A percentile compares a stretch with the other conserved stretches of the same genome.
Conservation (phyloP, 2,329 filamentous ascomycete genomes). For the Aspergillus fijiensis region DNA sequence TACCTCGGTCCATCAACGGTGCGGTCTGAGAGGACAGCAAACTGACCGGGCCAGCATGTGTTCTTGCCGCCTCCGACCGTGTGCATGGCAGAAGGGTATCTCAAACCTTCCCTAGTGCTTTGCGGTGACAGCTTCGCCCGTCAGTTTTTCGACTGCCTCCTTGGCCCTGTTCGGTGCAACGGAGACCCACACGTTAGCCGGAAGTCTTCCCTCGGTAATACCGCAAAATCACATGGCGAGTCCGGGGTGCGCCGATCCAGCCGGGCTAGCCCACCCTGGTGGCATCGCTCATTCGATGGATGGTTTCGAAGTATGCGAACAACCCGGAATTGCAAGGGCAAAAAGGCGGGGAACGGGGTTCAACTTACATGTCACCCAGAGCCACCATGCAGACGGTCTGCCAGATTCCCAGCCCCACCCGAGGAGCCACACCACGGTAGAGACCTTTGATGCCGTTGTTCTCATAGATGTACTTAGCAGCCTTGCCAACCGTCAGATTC, state of each 20-base stretch:
- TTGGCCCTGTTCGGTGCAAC: constrained; percentile 54
- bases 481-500: constrained; percentile 95
- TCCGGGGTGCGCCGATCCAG: background rate
- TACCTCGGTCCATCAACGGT: background rate
- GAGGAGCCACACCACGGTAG: constrained; percentile 91
- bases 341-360: constrained; percentile 4
- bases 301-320: background rate
- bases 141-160: constrained; percentile 64
- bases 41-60: background rate
- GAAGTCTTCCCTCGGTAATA: constrained; percentile 24
- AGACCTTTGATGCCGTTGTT: constrained; percentile 86
- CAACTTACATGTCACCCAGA: constrained; percentile 88
- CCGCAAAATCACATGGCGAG: constrained; percentile 21
- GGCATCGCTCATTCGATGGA: background rate
- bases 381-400: constrained; percentile 99
- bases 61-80: background rate
- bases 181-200: constrained; percentile 33
- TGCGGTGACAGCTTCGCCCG: constrained; percentile 62
- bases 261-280: background rate
- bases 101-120: constrained; percentile 59
- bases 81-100: constrained; percentile 37
- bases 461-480: constrained; percentile 80
- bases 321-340: constrained; percentile 2
- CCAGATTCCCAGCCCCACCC: constrained; percentile 95
- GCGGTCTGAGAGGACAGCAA: background rate